phyloP scores from a whole-genome alignment of 768 basidiomycete species.

The Panaeolus papilionaceus region DNA sequence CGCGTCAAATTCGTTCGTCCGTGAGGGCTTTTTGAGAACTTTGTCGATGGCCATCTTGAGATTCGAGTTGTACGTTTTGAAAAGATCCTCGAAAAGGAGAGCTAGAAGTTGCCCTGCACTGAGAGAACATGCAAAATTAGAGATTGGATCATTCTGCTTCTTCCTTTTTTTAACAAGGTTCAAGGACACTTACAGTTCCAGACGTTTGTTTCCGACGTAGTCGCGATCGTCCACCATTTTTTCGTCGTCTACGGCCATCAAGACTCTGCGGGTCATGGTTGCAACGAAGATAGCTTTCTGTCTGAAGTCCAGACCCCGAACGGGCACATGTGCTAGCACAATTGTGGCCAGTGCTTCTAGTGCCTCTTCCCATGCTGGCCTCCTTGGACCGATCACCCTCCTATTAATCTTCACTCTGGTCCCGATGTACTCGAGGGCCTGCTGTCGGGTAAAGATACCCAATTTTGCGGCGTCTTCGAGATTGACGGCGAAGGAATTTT shows the following conservation, averaged over 20 bases:
- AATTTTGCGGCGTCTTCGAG: conserved; percentile 93
- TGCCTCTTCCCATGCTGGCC: conserved; percentile 94
- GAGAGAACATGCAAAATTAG: conserved; percentile 20
- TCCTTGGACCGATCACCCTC: conserved; percentile 77
- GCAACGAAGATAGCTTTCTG: conserved; percentile 97
- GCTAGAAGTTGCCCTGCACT: conserved; percentile 97
- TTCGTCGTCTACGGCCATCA: conserved; percentile 97
- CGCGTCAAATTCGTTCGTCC: conserved; percentile 94
- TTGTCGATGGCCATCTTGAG: conserved; percentile 96
- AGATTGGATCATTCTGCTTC: not conserved
- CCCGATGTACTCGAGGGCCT: conserved; percentile 95
- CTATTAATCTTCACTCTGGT: conserved; percentile 89
- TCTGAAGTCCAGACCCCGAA: conserved; percentile 86
- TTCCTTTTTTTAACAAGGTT: conserved; percentile 1
- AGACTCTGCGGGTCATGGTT: conserved; percentile 94
- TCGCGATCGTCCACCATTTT: conserved; percentile 98
- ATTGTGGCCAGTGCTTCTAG: conserved; percentile 97
- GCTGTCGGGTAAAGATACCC: conserved; percentile 90
- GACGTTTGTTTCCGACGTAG: conserved; percentile 98
- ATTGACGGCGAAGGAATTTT: conserved; percentile 85
- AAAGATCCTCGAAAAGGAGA: conserved; percentile 95
- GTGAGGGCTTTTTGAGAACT: conserved; percentile 93
- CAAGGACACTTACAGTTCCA: conserved; percentile 81
- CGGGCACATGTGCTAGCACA: conserved; percentile 95
- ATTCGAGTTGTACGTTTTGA: conserved; percentile 98